Conservation (phyloP, 176 grass and related monocot genomes). For the Eragrostis curvula region DNA sequence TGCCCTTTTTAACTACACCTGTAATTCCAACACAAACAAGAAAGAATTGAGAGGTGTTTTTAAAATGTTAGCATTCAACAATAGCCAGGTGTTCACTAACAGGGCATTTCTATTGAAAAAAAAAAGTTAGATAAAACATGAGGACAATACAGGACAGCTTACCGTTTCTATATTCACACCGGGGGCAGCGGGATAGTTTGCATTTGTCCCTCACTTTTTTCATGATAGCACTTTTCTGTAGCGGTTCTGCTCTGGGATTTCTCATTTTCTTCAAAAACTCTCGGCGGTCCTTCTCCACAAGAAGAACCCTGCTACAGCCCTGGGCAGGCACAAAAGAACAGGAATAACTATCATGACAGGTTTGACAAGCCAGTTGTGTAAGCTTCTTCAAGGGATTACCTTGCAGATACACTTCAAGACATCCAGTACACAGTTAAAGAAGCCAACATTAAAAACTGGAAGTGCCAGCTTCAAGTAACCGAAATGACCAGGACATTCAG, state of each 20-base stretch:
- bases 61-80: constrained; percentile 24
- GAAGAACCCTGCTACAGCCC: constrained; percentile 84
- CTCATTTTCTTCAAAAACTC: constrained; percentile 93
- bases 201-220: constrained; percentile 94
- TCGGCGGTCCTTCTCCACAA: constrained; percentile 63
- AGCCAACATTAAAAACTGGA: constrained; percentile 93
- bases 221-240: constrained; percentile 65
- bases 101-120: neutral
- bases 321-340: constrained; percentile 43
- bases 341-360: constrained; percentile 5
- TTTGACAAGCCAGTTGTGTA: neutral
- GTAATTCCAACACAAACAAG: constrained; percentile 50
- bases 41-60: neutral
- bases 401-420: constrained; percentile 98
- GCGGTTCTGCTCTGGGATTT: constrained; percentile 62
- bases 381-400: constrained; percentile 48
- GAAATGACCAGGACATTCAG: constrained; percentile 86
- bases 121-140: constrained; percentile 6
- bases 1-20: constrained; percentile 89
- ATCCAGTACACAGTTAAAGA: constrained; percentile 77
- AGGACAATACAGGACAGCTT: constrained; percentile 10
- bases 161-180: constrained; percentile 84
- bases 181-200: constrained; percentile 78
- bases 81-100: constrained; percentile 3
- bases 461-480: constrained; percentile 87